A percentile compares a stretch with the other conserved stretches of the same genome.
phyloP scores from a whole-genome alignment of 495 filamentous ascomycete species.

The Cladorrhinum samala region DNA sequence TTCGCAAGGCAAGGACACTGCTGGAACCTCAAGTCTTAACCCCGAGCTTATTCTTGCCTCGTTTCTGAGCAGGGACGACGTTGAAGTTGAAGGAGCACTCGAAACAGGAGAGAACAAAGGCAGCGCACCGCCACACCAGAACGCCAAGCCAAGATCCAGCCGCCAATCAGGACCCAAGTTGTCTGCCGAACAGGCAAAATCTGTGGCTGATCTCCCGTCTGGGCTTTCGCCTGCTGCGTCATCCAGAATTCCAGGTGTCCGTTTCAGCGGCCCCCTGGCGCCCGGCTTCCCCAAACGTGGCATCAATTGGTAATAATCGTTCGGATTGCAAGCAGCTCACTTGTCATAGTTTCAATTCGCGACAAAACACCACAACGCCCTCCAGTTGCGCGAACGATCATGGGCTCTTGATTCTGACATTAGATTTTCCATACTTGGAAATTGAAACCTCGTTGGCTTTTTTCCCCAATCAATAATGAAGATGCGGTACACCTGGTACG shows the following conservation, averaged over 20 bases:
- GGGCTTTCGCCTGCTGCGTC: slow-evolving; percentile 9
- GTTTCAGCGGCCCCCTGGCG: no score
- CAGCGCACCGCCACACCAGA: no score
- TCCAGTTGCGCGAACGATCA: slow-evolving; percentile 7
- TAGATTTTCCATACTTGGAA: slow-evolving; percentile 10
- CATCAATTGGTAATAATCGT: slow-evolving; percentile 24
- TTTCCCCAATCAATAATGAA: slow-evolving; percentile 17
- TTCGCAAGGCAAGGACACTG: no score
- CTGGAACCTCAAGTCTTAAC: no score
- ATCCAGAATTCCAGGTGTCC: not conserved
- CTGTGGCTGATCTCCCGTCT: slow-evolving; percentile 7
- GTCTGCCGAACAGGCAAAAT: no score
- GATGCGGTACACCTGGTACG: slow-evolving; percentile 54
- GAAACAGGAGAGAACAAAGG: no score
- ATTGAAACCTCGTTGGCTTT: not conserved
- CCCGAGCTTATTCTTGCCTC: no score
- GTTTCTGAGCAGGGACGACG: no score
- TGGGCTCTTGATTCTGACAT: slow-evolving; percentile 17
- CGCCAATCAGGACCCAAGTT: no score
- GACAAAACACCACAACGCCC: not conserved
- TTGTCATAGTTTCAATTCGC: slow-evolving; percentile 17
- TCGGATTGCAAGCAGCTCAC: no score
- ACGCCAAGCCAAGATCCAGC: no score
- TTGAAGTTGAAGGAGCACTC: no score
- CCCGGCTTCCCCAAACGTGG: slow-evolving; percentile 30